Conservation (phyloP, 192 early-diverging fungal species). For the Podila horticola region DNA sequence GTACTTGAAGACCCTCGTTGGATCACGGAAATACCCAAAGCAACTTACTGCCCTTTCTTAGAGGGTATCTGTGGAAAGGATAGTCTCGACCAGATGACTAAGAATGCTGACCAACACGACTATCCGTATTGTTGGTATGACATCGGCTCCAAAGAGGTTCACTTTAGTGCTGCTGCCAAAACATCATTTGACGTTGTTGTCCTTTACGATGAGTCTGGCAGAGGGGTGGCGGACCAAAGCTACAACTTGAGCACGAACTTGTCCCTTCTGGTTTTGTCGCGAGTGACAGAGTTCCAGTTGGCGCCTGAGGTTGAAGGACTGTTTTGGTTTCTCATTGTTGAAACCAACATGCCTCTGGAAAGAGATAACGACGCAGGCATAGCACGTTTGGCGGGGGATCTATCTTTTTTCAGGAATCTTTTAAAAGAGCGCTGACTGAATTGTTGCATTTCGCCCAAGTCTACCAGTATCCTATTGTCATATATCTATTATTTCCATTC, state of each 20-base stretch:
- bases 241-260: not conserved
- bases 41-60: not conserved
- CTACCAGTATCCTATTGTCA: too few species aligned
- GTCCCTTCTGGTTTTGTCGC: not conserved
- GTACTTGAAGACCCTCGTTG: not conserved
- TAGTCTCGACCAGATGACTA: not conserved
- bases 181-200: not conserved
- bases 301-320: not conserved
- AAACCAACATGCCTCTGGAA: not conserved
- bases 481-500: too few species aligned
- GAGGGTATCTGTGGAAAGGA: not conserved
- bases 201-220: not conserved
- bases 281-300: not conserved
- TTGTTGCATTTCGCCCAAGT: too few species aligned
- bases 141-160: not conserved
- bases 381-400: not conserved
- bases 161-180: not conserved
- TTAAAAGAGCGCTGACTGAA: too few species aligned
- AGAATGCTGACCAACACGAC: not conserved
- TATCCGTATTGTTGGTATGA: not conserved
- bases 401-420: too few species aligned
- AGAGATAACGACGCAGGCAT: not conserved
- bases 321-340: not conserved
- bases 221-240: not conserved
- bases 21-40: not conserved